Evolutionary conservation across 164 flowering plant genomes (phyloP).

Genomic region (Tetracentron sinense): DNA sequence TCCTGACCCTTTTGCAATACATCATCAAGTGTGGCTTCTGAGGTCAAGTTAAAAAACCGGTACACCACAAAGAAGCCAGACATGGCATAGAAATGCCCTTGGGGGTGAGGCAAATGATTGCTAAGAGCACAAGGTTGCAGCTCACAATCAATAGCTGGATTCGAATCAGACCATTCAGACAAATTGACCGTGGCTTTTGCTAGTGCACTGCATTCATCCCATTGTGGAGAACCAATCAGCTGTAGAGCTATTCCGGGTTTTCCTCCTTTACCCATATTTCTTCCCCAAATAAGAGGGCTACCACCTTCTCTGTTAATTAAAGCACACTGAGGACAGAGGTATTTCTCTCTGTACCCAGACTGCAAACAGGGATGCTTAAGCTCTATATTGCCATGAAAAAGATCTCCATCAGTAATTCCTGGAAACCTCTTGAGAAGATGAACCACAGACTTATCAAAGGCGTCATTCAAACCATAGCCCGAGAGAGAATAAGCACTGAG

Average conservation of each 20-base stretch:
- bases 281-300: constrained; percentile 42
- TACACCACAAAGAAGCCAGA: constrained; percentile 96
- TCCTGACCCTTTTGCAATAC: constrained; percentile 78
- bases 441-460: constrained; percentile 85
- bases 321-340: constrained; percentile 65
- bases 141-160: constrained; percentile 73
- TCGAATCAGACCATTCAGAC: constrained; percentile 78
- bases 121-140: constrained; percentile 84
- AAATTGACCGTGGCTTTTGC: constrained; percentile 81
- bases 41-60: constrained; percentile 75
- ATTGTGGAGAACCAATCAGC: constrained; percentile 77
- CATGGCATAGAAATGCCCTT: constrained; percentile 80
- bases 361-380: constrained; percentile 89
- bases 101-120: constrained; percentile 59
- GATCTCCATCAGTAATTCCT: constrained; percentile 26
- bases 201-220: constrained; percentile 76
- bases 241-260: constrained; percentile 45
- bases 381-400: constrained; percentile 45
- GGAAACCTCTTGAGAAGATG: constrained; percentile 59
- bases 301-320: constrained; percentile 44
- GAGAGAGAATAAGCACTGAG: constrained; percentile 91
- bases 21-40: constrained; percentile 80
- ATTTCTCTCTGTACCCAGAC: constrained; percentile 67
- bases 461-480: constrained; percentile 97
- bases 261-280: constrained; percentile 36